These are phyloP conservation scores for Peziza echinospora DNA, from an alignment of 495 filamentous ascomycete species.

Conservation along the genomic window DNA sequence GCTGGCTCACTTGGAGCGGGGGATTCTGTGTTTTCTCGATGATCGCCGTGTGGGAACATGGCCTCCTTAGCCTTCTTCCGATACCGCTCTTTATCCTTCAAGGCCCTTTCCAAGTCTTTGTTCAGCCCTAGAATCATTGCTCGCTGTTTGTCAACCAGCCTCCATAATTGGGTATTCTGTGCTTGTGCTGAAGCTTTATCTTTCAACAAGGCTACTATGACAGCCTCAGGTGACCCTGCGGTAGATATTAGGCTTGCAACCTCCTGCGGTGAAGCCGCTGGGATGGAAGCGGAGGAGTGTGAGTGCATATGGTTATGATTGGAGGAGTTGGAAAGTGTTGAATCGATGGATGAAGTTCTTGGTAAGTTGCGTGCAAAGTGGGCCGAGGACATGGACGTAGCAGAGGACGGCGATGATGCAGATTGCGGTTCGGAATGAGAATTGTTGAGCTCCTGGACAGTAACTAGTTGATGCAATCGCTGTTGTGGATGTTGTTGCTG, in stretches of 20 bases:
- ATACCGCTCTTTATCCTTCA: conserved; percentile 92
- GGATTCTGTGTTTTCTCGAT: conserved; percentile 27
- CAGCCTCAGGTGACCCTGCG: conserved; percentile 74
- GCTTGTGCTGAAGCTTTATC: conserved; percentile 74
- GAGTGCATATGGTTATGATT: conserved; percentile 35
- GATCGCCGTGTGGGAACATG: conserved; percentile 25
- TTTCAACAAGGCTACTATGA: conserved; percentile 69
- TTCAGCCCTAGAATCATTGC: conserved; percentile 84
- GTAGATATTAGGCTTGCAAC: conserved; percentile 53
- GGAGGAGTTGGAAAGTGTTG: conserved; percentile 70
- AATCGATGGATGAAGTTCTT: conserved; percentile 86
- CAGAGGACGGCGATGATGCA: conserved; percentile 2
- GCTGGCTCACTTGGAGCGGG: neutral
- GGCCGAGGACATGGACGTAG: conserved; percentile 11
- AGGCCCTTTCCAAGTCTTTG: conserved; percentile 72
- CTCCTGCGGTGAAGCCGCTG: conserved; percentile 29
- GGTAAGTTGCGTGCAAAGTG: conserved; percentile 29
- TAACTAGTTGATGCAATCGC: neutral
- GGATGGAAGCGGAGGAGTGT: conserved; percentile 32
- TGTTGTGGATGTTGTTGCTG: neutral
- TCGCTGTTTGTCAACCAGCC: conserved; percentile 85
- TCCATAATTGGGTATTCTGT: conserved; percentile 87
- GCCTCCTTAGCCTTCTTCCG: conserved; percentile 72
- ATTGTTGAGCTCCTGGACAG: neutral
- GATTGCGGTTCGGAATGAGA: neutral